A percentile compares a stretch with the other conserved stretches of the same genome.
phyloP scores from a whole-genome alignment of 2,329 filamentous ascomycete species.

The Xylariales sp. region DNA sequence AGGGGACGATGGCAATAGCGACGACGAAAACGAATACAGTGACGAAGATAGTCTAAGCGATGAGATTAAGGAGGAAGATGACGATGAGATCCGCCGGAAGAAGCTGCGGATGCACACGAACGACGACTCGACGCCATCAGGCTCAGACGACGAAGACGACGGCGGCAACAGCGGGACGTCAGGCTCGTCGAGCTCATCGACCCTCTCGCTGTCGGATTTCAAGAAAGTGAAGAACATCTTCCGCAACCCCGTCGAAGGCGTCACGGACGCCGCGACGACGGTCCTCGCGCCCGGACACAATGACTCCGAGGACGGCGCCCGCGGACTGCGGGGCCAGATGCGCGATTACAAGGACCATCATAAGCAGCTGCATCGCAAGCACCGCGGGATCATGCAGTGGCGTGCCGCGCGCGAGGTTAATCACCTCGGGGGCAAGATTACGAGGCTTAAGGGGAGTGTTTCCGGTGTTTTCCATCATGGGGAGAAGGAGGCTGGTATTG shows the following conservation, averaged over 20 bases:
- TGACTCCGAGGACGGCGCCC: slow-evolving; percentile 55
- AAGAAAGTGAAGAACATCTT: slow-evolving; percentile 53
- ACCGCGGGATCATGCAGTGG: slow-evolving; percentile 81
- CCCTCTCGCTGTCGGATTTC: slow-evolving; percentile 43
- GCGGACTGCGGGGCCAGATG: slow-evolving; percentile 62
- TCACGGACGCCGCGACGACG: slow-evolving; percentile 46
- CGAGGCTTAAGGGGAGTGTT: slow-evolving; percentile 69
- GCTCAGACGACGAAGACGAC: slow-evolving; percentile 52
- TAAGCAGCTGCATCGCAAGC: slow-evolving; percentile 71
- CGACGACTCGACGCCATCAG: slow-evolving; percentile 48
- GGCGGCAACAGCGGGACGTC: slow-evolving; percentile 38
- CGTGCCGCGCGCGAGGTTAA: slow-evolving; percentile 63
- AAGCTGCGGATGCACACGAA: slow-evolving; percentile 51
- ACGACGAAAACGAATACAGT: slow-evolving; percentile 36
- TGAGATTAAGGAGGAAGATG: slow-evolving; percentile 48
- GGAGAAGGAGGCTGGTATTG: slow-evolving; percentile 68
- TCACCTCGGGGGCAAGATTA: slow-evolving; percentile 63
- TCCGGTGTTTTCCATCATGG: slow-evolving; percentile 68
- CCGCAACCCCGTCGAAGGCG: slow-evolving; percentile 49
- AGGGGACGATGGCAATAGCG: slow-evolving; percentile 42
- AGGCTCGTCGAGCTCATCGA: slow-evolving; percentile 37
- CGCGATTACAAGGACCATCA: slow-evolving; percentile 70
- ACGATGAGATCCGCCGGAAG: slow-evolving; percentile 47
- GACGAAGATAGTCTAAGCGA: slow-evolving; percentile 24
- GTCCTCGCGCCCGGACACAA: slow-evolving; percentile 53